Evolutionary conservation across 1,284 basidiomycete species (phyloP), one percentile per base, ranked within the genome.

Genomic region (Athelia psychrophila): DNA sequence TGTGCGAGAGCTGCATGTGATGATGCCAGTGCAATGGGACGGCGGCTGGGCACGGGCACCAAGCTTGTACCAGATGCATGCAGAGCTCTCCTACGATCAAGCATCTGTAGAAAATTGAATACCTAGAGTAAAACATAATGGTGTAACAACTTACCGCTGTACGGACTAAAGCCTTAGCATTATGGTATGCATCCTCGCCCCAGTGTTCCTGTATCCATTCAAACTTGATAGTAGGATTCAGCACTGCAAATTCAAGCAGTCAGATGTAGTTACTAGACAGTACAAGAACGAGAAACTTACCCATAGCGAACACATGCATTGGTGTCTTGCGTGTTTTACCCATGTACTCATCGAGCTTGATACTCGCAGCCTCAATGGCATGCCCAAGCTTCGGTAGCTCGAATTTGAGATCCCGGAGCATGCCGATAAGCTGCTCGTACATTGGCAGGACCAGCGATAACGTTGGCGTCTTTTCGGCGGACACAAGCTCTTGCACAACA

Each of bases 221-320:
- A 23, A 61, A 44, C 51, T 64, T 65, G 13, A 57, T 53, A 6
- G 51, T 59, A n/a, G 60, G 64, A 44, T 67, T 65, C 23, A 67
- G 52, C 2, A 60, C 60, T 64, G 25, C n/a, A 20, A 32, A n/a
- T n/a, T 32, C n/a, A 35, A 36, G 22, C n/a, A n/a, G 2, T 25
- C 6, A 38, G 25, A 12, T 32, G n/a, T 22, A 22, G 38, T 6
- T 18, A 6, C 6, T 18, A 23, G 20, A 49, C 13, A 49, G 22
- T 23, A 3, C 10, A 49, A 49, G 40, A 51, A 48, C 12, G 45
- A 35, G 45, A 18, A 23, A 60, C 62, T 32, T 54, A 72, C 70
- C 55, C 64, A 73, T 71, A 1, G 71, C 63, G 15, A 72, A 55
- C 1, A 55, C 57, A 56, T 73, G 73, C 3, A 69, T 58, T n/a